Conservation (phyloP, 495 filamentous ascomycete species). For the Podospora australis region DNA sequence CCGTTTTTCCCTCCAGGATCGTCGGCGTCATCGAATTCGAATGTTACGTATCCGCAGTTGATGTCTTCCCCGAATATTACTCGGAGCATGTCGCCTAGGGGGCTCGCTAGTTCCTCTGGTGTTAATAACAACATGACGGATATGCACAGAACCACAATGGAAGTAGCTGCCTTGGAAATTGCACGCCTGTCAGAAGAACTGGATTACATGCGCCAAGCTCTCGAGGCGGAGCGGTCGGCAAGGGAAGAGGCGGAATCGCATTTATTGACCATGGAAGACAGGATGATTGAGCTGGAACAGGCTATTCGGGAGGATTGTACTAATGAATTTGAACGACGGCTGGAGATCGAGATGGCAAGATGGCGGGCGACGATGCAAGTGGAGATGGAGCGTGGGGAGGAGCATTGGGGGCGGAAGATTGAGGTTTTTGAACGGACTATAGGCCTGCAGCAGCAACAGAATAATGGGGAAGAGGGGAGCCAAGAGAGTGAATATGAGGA, state of each 20-base stretch:
- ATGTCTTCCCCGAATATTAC: constrained; percentile 18
- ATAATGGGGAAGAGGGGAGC: constrained; percentile 7
- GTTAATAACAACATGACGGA: constrained; percentile 46
- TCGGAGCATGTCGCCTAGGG: constrained; percentile 28
- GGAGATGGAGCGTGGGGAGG: constrained; percentile 68
- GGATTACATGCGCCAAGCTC: constrained; percentile 61
- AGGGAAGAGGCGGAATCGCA: constrained; percentile 55
- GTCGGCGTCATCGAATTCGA: neutral
- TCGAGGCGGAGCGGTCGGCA: constrained; percentile 47
- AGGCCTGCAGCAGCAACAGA: neutral
- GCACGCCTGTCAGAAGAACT: constrained; percentile 66
- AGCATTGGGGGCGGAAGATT: constrained; percentile 83
- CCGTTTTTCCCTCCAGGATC: constrained; percentile 17
- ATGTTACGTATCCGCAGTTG: constrained; percentile 2
- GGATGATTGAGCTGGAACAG: constrained; percentile 66
- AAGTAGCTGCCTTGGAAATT: constrained; percentile 68
- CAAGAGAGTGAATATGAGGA: constrained; percentile 25
- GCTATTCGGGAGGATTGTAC: constrained; percentile 87
- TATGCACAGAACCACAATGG: constrained; percentile 60
- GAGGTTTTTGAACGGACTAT: constrained; percentile 69
- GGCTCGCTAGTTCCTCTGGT: neutral
- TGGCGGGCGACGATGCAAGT: constrained; percentile 70
- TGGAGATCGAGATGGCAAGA: constrained; percentile 64
- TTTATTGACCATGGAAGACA: constrained; percentile 56
- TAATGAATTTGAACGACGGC: constrained; percentile 71